Base-by-base conservation (phyloP, 352 stramenopile species). In the Phytopythium litorale region DNA sequence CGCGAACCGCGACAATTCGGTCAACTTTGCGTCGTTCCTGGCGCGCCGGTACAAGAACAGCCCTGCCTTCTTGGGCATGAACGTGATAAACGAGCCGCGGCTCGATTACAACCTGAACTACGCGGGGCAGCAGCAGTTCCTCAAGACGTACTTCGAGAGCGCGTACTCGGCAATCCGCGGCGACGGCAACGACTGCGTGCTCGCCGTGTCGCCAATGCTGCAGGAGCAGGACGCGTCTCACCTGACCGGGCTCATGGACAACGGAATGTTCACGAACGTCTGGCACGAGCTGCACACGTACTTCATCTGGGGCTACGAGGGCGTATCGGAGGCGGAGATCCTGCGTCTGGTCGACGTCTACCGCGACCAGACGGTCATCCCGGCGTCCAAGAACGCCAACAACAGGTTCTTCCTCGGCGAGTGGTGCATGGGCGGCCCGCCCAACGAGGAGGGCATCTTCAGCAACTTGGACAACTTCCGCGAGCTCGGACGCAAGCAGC, bases 221-320 rank as follows among this genome's bases (percentile, higher is more conserved):
- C 33, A 49, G 6, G 21, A 79, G 28, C 72, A 84, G 46, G 53
- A 68, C 7, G 33, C 56, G 0, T 23, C 32, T 6, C 25, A 49
- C 16, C 59, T 78, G 30, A 30, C 21, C 3, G 59, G 77, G 33
- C 74, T 83, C 28, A 64, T 72, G 66, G 42, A 62, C 56, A 30
- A 23, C 16, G 32, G 23, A 21, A 42, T 12, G n/a, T 81, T 73
- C 65, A 25, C 43, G 35, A 82, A 84, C 53, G 71, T 87, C n/a
- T 87, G 77, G 75, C 58, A 73, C 61, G 77, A 84, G 51, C 75
- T 65, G 35, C 77, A 87, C 58, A 37, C 58, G 30, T 84, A 82
- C 68, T 81, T 68, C 66, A 70, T 71, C 15, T 75, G 65, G 60
- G 73, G 63, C 23, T 76, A 67, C 40, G 66, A 66, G 18, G 33